These are phyloP conservation scores for Aspergillus neotritici DNA, from an alignment of 2,329 filamentous ascomycete genomes.

Conservation along the genomic window DNA sequence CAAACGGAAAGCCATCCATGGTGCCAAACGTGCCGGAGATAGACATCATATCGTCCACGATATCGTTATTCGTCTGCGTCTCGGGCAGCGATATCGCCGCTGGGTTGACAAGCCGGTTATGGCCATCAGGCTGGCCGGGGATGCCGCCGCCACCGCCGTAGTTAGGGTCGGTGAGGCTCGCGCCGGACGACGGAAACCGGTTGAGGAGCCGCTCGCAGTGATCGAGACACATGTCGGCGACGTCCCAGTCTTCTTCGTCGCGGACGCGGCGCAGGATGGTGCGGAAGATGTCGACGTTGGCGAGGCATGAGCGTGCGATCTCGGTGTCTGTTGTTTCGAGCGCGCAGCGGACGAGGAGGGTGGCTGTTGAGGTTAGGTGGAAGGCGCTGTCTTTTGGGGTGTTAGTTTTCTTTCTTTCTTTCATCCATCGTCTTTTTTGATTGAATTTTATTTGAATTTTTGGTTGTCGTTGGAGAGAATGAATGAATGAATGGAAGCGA, in stretches of 20 bases:
- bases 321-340: conserved; percentile 47
- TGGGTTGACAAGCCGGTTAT: conserved; percentile 30
- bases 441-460: too few species aligned
- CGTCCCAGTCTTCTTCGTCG: conserved; percentile 51
- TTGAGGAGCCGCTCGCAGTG: conserved; percentile 43
- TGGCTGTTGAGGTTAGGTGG: conserved; percentile 50
- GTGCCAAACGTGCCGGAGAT: conserved; percentile 42
- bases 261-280: conserved; percentile 44
- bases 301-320: conserved; percentile 42
- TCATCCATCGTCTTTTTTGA: background rate
- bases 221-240: conserved; percentile 51
- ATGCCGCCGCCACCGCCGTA: conserved; percentile 13
- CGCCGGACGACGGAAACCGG: conserved; percentile 30
- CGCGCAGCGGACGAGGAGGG: conserved; percentile 47
- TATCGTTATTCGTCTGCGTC: conserved; percentile 42
- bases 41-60: conserved; percentile 44
- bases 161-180: conserved; percentile 10
- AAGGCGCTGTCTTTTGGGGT: conserved; percentile 43
- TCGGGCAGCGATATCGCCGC: conserved; percentile 38
- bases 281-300: conserved; percentile 45
- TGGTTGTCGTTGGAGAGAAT: background rate
- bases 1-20: conserved; percentile 43
- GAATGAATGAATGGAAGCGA: background rate
- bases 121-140: conserved; percentile 10
- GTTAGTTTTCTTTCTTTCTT: conserved; percentile 4